Conservation (phyloP, 2,329 filamentous ascomycete species). For the Xylariaceae sp. region DNA sequence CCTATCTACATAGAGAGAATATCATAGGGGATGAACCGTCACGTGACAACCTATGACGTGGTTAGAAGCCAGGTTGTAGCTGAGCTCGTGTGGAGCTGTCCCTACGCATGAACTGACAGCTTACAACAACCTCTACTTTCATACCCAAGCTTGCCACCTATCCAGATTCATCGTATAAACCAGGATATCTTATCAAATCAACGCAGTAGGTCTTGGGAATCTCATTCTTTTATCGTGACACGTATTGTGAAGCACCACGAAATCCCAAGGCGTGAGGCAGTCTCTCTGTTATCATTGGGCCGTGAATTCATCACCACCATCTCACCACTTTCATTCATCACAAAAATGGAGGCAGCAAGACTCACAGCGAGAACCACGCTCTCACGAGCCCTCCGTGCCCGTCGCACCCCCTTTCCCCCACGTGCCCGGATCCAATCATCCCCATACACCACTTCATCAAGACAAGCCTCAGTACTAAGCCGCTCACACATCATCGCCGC, state of each 20-base stretch:
- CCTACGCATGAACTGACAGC: no score
- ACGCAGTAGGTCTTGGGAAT: neutral
- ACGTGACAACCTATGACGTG: no score
- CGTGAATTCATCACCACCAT: neutral
- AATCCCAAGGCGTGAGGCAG: neutral
- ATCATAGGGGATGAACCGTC: no score
- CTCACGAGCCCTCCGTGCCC: slow-evolving; percentile 12
- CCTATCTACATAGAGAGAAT: no score
- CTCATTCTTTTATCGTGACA: neutral
- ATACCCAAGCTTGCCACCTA: neutral
- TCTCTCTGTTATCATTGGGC: neutral
- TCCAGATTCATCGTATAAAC: neutral
- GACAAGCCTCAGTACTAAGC: slow-evolving; percentile 15
- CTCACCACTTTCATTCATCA: neutral
- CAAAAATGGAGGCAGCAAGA: slow-evolving; percentile 17
- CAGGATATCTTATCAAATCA: neutral
- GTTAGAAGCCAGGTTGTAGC: no score
- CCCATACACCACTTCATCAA: slow-evolving; percentile 22
- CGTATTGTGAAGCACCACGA: neutral
- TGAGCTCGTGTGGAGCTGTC: neutral
- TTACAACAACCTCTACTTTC: neutral
- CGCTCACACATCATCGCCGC: slow-evolving; percentile 38
- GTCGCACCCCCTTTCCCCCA: slow-evolving; percentile 13
- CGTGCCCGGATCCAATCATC: slow-evolving; percentile 41
- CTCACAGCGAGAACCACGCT: slow-evolving; percentile 10